These are phyloP conservation scores for Seiridium cupressi DNA, from an alignment of 2,329 filamentous ascomycete genomes.

Conservation along the genomic window DNA sequence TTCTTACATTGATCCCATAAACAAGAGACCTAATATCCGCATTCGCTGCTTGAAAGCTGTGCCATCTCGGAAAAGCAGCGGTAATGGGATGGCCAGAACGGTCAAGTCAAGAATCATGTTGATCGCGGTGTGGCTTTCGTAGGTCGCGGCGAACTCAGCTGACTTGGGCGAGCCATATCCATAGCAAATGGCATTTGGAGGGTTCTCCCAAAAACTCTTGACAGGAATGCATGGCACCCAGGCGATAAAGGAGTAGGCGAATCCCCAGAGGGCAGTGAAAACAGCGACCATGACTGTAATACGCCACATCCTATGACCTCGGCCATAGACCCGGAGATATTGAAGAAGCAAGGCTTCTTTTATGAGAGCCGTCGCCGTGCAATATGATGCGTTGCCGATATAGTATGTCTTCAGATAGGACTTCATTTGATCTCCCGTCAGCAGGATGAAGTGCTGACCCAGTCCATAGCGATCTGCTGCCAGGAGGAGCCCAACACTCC, in stretches of 20 bases:
- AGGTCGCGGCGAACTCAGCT: slow-evolving; percentile 25
- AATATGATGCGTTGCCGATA: slow-evolving; percentile 19
- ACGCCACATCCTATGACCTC: slow-evolving; percentile 12
- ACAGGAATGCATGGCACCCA: slow-evolving; percentile 27
- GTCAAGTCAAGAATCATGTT: slow-evolving; percentile 30
- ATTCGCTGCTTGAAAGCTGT: slow-evolving; percentile 1
- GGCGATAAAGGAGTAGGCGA: slow-evolving; percentile 26
- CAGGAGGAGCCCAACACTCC: slow-evolving; percentile 16
- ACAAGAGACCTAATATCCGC: slow-evolving; percentile 2
- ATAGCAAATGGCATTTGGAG: slow-evolving; percentile 19
- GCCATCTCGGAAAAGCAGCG: slow-evolving; percentile 1
- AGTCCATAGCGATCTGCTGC: slow-evolving; percentile 16
- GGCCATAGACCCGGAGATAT: slow-evolving; percentile 22
- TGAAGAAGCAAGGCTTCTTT: slow-evolving; percentile 23
- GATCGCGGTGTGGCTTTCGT: slow-evolving; percentile 27
- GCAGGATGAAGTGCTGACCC: slow-evolving; percentile 19
- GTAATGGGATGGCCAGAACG: slow-evolving; percentile 5
- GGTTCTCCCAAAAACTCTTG: slow-evolving; percentile 15
- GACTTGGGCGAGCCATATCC: slow-evolving; percentile 25
- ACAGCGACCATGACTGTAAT: slow-evolving; percentile 20
- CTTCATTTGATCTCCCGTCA: slow-evolving; percentile 8
- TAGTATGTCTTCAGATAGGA: slow-evolving; percentile 15
- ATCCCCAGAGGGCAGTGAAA: slow-evolving; percentile 26
- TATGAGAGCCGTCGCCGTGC: slow-evolving; percentile 19
- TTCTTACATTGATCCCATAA: slow-evolving; percentile 9